Evolutionary conservation across 345 rosid species (phyloP).

Genomic region (Eucalyptus marginata): DNA sequence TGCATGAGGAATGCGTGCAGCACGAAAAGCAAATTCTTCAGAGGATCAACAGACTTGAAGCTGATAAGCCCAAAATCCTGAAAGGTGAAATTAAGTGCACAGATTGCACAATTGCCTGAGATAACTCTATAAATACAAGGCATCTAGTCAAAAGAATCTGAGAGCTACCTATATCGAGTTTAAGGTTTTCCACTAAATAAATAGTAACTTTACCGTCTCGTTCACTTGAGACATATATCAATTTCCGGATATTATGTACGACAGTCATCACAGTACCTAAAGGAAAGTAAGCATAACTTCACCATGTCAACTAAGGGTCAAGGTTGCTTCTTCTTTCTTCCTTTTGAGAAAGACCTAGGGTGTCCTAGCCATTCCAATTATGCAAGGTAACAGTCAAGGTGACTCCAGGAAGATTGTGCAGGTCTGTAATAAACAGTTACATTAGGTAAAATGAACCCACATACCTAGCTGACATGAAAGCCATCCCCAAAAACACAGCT

Average conservation of each 20-base stretch:
- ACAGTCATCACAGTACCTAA: neutral
- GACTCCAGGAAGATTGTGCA: neutral
- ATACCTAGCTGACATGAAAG: conserved; percentile 99
- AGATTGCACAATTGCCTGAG: neutral
- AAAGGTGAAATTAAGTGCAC: neutral
- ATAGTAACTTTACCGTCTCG: neutral
- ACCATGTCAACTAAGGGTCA: neutral
- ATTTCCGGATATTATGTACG: neutral
- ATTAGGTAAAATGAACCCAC: neutral
- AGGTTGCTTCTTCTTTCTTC: neutral
- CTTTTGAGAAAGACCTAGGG: neutral
- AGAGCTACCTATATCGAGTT: neutral
- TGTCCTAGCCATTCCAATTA: neutral
- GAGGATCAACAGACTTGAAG: neutral
- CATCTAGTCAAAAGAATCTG: neutral
- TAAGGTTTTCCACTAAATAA: neutral
- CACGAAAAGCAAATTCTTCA: neutral
- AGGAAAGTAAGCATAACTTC: neutral
- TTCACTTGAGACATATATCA: neutral
- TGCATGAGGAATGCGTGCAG: neutral
- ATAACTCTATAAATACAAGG: neutral
- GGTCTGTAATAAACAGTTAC: neutral
- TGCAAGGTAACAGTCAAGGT: neutral
- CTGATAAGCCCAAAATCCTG: neutral
- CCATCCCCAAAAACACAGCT: conserved; percentile 96